These are phyloP conservation scores for Schizophyllum amplum DNA, from an alignment of 1,284 basidiomycete species.

Conservation along the genomic window DNA sequence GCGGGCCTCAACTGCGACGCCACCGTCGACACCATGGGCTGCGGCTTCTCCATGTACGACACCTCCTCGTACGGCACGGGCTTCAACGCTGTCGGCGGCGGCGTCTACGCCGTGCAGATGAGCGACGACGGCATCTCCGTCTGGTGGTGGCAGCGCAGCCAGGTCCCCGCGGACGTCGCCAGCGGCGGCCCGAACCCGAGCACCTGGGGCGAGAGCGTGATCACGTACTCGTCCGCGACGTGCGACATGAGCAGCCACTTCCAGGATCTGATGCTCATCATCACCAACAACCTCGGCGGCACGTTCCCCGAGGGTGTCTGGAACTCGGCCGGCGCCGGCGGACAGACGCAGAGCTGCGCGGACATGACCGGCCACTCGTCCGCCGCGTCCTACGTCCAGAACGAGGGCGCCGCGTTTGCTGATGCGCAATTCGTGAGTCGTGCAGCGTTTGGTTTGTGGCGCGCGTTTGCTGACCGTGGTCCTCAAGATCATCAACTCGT, in stretches of 20 bases:
- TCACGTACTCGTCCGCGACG: constrained; percentile 39
- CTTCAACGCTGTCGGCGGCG: constrained; percentile 48
- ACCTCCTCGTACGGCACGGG: constrained; percentile 37
- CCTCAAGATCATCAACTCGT: not conserved
- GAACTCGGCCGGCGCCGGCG: constrained; percentile 38
- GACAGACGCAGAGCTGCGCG: constrained; percentile 49
- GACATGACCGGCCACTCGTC: constrained; percentile 43
- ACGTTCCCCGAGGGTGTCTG: constrained; percentile 59
- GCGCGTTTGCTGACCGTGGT: too few species aligned
- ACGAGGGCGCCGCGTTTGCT: constrained; percentile 39
- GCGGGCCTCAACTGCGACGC: constrained; percentile 32
- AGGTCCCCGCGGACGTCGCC: constrained; percentile 50
- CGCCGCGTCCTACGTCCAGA: constrained; percentile 46
- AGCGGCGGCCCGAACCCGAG: constrained; percentile 38
- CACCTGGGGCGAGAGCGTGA: constrained; percentile 48
- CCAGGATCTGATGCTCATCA: constrained; percentile 44
- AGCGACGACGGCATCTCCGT: constrained; percentile 44
- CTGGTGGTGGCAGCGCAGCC: constrained; percentile 48
- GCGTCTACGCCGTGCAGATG: constrained; percentile 50
- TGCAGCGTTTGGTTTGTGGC: too few species aligned
- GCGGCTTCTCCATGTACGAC: constrained; percentile 28
- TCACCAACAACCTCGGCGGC: constrained; percentile 54
- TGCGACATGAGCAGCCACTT: constrained; percentile 51
- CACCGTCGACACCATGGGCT: constrained; percentile 30
- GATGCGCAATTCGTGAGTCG: not conserved